A percentile compares a stretch with the other conserved stretches of the same genome.
phyloP scores from a whole-genome alignment of 2,329 filamentous ascomycete genomes.

The Westerdykella ornata region DNA sequence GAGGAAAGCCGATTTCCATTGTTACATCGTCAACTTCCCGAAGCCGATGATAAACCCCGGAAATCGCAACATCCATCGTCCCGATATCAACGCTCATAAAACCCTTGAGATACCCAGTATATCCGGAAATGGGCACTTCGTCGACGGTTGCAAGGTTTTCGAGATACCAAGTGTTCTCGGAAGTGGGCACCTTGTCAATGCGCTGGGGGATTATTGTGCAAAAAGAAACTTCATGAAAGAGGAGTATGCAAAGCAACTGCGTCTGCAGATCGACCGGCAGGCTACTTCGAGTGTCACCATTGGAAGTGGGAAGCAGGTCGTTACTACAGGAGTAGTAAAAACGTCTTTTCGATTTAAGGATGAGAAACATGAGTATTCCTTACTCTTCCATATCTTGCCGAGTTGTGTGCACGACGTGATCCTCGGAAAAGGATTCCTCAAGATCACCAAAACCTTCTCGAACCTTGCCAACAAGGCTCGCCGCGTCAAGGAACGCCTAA shows the following conservation, averaged over 20 bases:
- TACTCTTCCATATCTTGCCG: slow-evolving; percentile 8
- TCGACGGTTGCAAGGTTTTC: slow-evolving; percentile 1
- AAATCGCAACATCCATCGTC: too few relatives aligned
- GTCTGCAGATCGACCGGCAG: slow-evolving; percentile 3
- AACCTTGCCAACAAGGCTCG: slow-evolving; percentile 1
- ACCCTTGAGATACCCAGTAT: not conserved
- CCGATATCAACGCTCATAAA: too few relatives aligned
- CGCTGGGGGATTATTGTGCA: slow-evolving; percentile 7
- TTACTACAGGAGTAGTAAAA: slow-evolving; percentile 4
- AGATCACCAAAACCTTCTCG: slow-evolving; percentile 7
- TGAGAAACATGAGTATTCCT: slow-evolving; percentile 1
- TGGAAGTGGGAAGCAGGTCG: slow-evolving; percentile 3
- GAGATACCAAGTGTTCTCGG: slow-evolving; percentile 4
- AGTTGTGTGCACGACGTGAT: slow-evolving; percentile 10
- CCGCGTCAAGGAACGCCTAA: slow-evolving; percentile 3
- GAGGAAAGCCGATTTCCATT: not conserved
- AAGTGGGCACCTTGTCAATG: not conserved
- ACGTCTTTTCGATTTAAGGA: slow-evolving; percentile 3
- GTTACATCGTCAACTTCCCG: too few relatives aligned
- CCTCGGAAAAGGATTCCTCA: slow-evolving; percentile 7
- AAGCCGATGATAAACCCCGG: too few relatives aligned
- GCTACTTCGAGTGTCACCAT: not conserved
- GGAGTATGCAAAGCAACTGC: slow-evolving; percentile 3
- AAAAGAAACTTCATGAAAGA: slow-evolving; percentile 11
- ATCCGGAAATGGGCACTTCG: too few relatives aligned